Base-by-base conservation (phyloP, 805 yeast genomes). In the Candida ipomoeae region DNA sequence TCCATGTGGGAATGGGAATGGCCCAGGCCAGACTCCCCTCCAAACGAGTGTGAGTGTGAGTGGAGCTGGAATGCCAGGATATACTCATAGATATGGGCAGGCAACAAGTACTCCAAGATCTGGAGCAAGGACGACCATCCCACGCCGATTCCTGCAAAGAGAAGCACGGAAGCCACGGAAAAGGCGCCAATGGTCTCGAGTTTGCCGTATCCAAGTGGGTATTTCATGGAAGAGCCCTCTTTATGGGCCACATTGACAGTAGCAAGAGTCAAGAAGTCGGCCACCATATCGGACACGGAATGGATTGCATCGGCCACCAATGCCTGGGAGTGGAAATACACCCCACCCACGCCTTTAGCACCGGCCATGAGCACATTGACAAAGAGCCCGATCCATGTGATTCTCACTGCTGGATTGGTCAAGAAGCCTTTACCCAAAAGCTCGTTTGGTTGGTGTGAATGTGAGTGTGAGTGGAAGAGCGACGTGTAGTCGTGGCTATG, bases 281-380 rank as follows among this genome's bases (percentile, higher is more conserved):
- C 87, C 14, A 94, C 79, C 71, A 92, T 74, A 68, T 94, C 99
- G 43, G 95, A 84, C 18, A 89, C 77, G 0, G 98, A 92, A 69
- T 94, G 99, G 29, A 90, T 84, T 0, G 97, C 91, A 68, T 94
- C 99, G 0, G 99, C 99, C 45, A 91, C 65, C 50, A 94, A 78
- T 2, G 97, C 91, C 65, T 91, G 97, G 0, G 99, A 94, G 66
- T 94, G 96, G 78, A 94, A 94, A 36, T 83, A 83, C 15, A 89
- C 74, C 6, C 99, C 99, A 31, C 98, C 98, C 20, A 83, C 67
- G 26, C 90, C 91, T 66, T 94, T 94, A 32, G 91, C 84, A 1
- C 80, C 72, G 0, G 96, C 97, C 85, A 94, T 84, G 13, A 87
- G 83, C 11, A 89, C 81, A 64, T 94, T 94, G 40, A 88, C 89